A percentile compares a stretch with the other conserved stretches of the same genome.
phyloP scores from a whole-genome alignment of 306 rosid genomes.

The Gleditsia sinensis region DNA sequence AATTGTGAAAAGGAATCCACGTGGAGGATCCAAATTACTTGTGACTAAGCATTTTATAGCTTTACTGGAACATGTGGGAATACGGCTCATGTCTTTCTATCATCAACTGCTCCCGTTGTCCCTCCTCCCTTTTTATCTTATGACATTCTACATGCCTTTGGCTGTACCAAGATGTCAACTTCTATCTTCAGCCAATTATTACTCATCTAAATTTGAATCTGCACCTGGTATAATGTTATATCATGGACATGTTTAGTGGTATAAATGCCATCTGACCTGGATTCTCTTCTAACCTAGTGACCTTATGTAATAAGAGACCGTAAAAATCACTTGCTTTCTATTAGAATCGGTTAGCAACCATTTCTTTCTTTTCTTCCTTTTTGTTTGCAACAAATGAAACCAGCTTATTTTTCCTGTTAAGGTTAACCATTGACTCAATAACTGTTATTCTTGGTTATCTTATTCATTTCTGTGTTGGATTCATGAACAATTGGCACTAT shows the following conservation, averaged over 20 bases:
- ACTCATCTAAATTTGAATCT: background rate
- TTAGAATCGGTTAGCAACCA: background rate
- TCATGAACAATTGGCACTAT: background rate
- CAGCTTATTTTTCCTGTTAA: background rate
- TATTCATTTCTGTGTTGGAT: constrained; percentile 8
- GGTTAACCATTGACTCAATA: background rate
- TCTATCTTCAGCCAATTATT: background rate
- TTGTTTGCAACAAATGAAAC: background rate
- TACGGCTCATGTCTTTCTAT: background rate
- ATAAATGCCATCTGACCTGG: background rate
- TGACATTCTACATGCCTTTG: background rate
- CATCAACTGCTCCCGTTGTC: background rate
- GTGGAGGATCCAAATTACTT: constrained; percentile 11
- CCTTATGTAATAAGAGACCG: background rate
- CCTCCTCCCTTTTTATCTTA: background rate
- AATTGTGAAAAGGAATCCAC: background rate
- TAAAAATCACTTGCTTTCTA: background rate
- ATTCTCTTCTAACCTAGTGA: constrained; percentile 29
- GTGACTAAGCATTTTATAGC: constrained; percentile 6
- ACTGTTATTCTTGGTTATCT: constrained; percentile 7
- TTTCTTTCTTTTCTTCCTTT: background rate
- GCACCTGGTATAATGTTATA: background rate
- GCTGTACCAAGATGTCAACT: background rate
- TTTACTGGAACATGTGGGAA: background rate
- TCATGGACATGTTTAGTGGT: constrained; percentile 1